Conservation (phyloP, 768 basidiomycete species). For the Trametes cubensis region DNA sequence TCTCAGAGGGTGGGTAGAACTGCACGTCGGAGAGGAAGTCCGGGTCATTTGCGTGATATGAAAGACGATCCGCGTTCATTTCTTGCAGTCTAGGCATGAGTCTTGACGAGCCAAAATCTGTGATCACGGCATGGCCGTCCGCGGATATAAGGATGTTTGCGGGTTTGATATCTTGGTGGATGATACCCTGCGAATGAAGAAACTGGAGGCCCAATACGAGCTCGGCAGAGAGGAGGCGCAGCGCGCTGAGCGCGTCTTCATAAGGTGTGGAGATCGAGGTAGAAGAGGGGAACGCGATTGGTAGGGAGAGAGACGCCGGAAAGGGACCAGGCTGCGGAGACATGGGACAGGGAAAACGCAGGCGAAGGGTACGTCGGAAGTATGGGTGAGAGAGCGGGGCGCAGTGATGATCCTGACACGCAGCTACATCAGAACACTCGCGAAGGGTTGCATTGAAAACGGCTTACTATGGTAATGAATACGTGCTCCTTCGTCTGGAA, state of each 20-base stretch:
- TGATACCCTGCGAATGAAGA: slow-evolving; percentile 20
- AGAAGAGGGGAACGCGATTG: slow-evolving; percentile 16
- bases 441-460: neutral
- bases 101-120: slow-evolving; percentile 21
- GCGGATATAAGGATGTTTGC: slow-evolving; percentile 22
- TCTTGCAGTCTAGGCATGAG: slow-evolving; percentile 9
- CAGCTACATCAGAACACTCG: neutral
- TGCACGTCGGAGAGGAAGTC: neutral
- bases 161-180: slow-evolving; percentile 27
- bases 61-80: neutral
- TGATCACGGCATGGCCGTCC: slow-evolving; percentile 20
- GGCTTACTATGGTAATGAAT: slow-evolving; percentile 17
- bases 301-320: slow-evolving; percentile 10
- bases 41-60: neutral
- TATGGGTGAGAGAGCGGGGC: slow-evolving; percentile 15
- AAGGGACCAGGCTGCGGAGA: neutral
- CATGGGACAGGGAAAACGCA: neutral
- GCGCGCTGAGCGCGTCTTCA: slow-evolving; percentile 6
- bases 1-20: neutral
- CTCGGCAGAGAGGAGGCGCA: slow-evolving; percentile 22
- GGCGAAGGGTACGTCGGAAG: slow-evolving; percentile 11
- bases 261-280: slow-evolving; percentile 9
- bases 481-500: slow-evolving; percentile 19
- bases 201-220: slow-evolving; percentile 16
- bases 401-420: slow-evolving; percentile 10